Base-by-base conservation (phyloP, 331 rosid genomes). In the Erythrophleum ivorense region DNA sequence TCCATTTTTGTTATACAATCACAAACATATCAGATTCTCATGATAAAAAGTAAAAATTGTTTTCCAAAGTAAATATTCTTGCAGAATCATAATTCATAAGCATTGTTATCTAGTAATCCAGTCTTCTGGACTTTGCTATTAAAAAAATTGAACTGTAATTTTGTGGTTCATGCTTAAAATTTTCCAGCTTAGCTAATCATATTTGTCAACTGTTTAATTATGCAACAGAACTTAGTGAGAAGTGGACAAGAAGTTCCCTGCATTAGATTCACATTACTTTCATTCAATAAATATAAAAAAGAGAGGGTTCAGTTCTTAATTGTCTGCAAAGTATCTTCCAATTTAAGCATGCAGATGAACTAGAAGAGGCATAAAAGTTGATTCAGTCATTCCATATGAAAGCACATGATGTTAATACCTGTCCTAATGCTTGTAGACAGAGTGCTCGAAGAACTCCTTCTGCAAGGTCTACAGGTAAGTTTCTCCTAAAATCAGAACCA, bases 381-480 rank as follows among this genome's bases (percentile, higher is more conserved):
- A 63, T 74, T 45, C 69, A 46, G 55, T 19, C 45, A 8, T 67
- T 41, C 77, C 78, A 43, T 57, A 60, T 21, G 53, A 77, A 78
- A 80, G 71, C 68, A 78, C 38, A 69, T 63, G 76, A 74, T 67
- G 78, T 58, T 68, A 62, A 34, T 90, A 95, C 99, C 97, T 88
- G 94, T 85, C 99, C 98, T 75, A 95, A 84, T 75, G 99, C 97
- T 84, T 92, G 99, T 57, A 95, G 89, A 90, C 92, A 81, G 76
- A 93, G 97, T 12, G 98, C 97, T 80, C 99, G 94, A 78, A 95
- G 97, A 87, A 88, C 94, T 60, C 98, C 99, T 85, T 95, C 99
- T 66, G 94, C 90, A 63, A 95, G 88, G 88, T 95, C 99, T 6
- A 92, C 94, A 3, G 99, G 99, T 38, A 96, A 91, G 83, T 91